Conservation (phyloP, 306 rosid species). For the Fagus sylvatica region DNA sequence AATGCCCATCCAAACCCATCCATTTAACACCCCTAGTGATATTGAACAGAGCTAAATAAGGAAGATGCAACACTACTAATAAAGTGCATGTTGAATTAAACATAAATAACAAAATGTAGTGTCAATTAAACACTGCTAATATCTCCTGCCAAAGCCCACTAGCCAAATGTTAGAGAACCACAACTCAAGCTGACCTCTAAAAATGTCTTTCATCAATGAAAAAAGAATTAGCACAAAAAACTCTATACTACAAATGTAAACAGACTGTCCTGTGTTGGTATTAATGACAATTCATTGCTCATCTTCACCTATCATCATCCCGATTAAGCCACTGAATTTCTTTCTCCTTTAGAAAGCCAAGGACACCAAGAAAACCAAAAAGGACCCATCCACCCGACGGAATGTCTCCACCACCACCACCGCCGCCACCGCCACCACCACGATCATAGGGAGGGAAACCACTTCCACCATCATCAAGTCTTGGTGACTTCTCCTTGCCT, state of each 20-base stretch:
- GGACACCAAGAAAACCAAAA: slow-evolving; percentile 76
- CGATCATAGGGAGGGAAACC: slow-evolving; percentile 73
- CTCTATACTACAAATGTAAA: not conserved
- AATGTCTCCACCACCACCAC: slow-evolving; percentile 76
- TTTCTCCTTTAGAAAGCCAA: slow-evolving; percentile 77
- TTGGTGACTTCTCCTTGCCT: slow-evolving; percentile 70
- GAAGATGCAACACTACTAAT: no score
- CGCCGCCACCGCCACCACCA: slow-evolving; percentile 66
- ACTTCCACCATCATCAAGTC: slow-evolving; percentile 64
- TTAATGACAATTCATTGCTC: not conserved
- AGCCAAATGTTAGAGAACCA: not conserved
- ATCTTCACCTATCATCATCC: slow-evolving; percentile 37
- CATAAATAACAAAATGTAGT: not conserved
- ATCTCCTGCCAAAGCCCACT: not conserved
- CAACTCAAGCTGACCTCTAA: not conserved
- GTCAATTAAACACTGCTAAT: not conserved
- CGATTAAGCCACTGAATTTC: slow-evolving; percentile 58
- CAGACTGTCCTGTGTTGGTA: not conserved
- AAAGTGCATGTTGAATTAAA: no score
- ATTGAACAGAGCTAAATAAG: no score
- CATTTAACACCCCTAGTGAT: no score
- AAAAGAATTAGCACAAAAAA: not conserved
- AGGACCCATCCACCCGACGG: slow-evolving; percentile 72
- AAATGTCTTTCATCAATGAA: not conserved
- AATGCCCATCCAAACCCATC: no score